Evolutionary conservation across 2,329 filamentous ascomycete genomes (phyloP).

Genomic region (Paraconiothyrium sp.): DNA sequence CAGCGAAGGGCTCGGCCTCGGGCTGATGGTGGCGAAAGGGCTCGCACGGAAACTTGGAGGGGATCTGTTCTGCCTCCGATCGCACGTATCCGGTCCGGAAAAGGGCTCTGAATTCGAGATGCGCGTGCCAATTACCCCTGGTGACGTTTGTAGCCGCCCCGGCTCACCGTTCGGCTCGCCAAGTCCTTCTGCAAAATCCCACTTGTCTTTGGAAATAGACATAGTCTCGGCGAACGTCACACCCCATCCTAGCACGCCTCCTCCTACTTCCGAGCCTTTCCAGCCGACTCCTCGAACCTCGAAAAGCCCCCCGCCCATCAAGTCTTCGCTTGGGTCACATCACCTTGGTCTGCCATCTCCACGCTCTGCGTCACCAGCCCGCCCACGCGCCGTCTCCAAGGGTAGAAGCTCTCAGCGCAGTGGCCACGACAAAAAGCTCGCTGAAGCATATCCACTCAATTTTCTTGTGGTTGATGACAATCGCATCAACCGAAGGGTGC

Average conservation of each 20-base stretch:
- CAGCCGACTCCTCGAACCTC: conserved; percentile 25
- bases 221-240: conserved; percentile 26
- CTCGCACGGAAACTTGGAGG: conserved; percentile 74
- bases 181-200: conserved; percentile 47
- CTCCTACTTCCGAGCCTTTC: conserved; percentile 35
- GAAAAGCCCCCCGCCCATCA: conserved; percentile 19
- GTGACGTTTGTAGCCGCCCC: conserved; percentile 60
- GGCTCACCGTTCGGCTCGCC: conserved; percentile 60
- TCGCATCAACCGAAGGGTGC: conserved; percentile 73
- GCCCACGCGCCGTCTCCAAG: conserved; percentile 26
- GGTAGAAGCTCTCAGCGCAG: conserved; percentile 28
- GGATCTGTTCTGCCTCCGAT: conserved; percentile 71
- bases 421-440: conserved; percentile 65
- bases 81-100: conserved; percentile 67
- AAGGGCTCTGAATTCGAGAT: conserved; percentile 76
- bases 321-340: conserved; percentile 18
- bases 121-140: conserved; percentile 67
- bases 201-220: conserved; percentile 43
- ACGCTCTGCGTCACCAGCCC: conserved; percentile 40
- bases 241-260: conserved; percentile 41
- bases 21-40: conserved; percentile 76
- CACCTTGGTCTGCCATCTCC: conserved; percentile 40
- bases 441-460: conserved; percentile 68
- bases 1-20: conserved; percentile 74
- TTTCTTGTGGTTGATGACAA: conserved; percentile 79